These are phyloP conservation scores for Anacardium occidentale DNA, from an alignment of 345 rosid genomes.

Conservation along the genomic window DNA sequence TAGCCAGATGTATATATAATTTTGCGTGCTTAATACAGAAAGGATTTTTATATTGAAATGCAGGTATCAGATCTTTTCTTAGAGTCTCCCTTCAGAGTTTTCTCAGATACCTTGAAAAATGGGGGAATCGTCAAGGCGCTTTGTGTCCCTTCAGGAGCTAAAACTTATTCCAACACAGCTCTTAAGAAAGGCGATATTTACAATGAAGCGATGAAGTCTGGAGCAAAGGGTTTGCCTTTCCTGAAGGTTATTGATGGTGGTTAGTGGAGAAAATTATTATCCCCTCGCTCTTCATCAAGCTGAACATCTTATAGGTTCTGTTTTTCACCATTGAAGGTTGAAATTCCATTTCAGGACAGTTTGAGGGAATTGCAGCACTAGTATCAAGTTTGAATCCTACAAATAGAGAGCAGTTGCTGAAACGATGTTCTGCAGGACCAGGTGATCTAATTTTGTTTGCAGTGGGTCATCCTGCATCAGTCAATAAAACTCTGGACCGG, in stretches of 20 bases:
- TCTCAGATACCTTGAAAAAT: constrained; percentile 60
- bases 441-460: constrained; percentile 94
- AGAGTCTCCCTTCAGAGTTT: constrained; percentile 75
- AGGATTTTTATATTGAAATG: constrained; percentile 21
- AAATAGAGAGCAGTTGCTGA: constrained; percentile 46
- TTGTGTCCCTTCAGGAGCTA: constrained; percentile 76
- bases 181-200: constrained; percentile 92
- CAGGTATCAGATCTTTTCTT: constrained; percentile 82
- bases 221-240: constrained; percentile 95
- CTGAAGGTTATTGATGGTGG: constrained; percentile 88
- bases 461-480: constrained; percentile 69
- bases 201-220: constrained; percentile 83
- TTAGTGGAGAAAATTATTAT: constrained; percentile 28
- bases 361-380: constrained; percentile 83
- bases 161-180: constrained; percentile 74
- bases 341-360: constrained; percentile 33
- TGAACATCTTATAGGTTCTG: constrained; percentile 5
- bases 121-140: constrained; percentile 77
- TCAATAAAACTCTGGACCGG: constrained; percentile 74
- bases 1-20: neutral
- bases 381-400: constrained; percentile 64
- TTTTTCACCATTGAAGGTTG: constrained; percentile 7
- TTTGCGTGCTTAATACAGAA: neutral
- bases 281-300: constrained; percentile 8
- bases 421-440: constrained; percentile 63